Base-by-base conservation (phyloP, 352 stramenopile species). In the Pilasporangium apinafurcum region DNA sequence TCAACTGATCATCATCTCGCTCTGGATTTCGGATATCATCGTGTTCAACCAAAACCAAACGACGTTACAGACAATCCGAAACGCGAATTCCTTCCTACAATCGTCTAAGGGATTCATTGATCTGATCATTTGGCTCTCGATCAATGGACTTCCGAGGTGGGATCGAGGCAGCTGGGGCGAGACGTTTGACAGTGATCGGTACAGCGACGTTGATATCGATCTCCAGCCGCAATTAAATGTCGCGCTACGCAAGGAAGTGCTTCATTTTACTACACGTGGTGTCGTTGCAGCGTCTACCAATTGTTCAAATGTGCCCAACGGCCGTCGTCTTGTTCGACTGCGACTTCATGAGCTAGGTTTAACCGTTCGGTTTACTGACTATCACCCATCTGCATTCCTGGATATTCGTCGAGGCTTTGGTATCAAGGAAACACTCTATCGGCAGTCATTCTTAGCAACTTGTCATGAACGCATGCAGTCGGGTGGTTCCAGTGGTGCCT, bases 261-360 rank as follows among this genome's bases (percentile, higher is more conserved):
- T 95, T 33, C 79, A 92, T 36, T 95, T 93, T 38, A 92, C 84
- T 14, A 95, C 83, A 2, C 72, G 80, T 32, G 84, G 84, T 6
- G 77, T 95, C 18, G 79, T 92, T 2, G 80, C 80, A 14, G 77
- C 80, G 14, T 90, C 77, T 20, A 68, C 71, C 1, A 88, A 89
- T 45, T 66, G 70, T 2, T 58, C 56, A 0, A 81, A 77, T 35
- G 62, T 82, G 5, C 61, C 64, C 0, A 56, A 65, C 16, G 53
- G 54, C 0, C 64, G 76, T 17, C 69, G 65, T 30, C 66, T 87
- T n/a, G 73, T 86, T 18, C 75, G 77, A 14, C 55, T 90, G 7
- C 79, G 79, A 2, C 57, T 92, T 29, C 81, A 92, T 29, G 81
- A 92, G 43, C 62, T 92, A 6, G 81, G 74, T 18, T 90, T 92